Base-by-base conservation (phyloP, 2,329 filamentous ascomycete genomes). In the Pseudophaeomoniella oleicola region DNA sequence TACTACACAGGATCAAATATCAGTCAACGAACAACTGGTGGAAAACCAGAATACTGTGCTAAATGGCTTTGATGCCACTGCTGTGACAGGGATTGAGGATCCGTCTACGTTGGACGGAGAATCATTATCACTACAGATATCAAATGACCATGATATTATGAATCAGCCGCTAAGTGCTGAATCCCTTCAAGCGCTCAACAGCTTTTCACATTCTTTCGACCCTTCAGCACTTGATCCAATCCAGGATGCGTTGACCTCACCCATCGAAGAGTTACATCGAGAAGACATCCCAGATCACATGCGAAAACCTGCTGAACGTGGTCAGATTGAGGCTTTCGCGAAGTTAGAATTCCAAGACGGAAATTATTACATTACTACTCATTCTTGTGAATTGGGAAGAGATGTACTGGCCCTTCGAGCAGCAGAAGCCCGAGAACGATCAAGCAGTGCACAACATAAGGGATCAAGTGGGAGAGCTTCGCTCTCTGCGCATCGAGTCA, bases 291-390 rank as follows among this genome's bases (percentile, higher is more conserved):
- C 32, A 17, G 32, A 34, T 12, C 32, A 16, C 9, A 17, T 34
- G 11, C 14, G 9, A 17, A 19, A 34, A 10, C 10, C 9, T 16
- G 14, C 15, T 4, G 37, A 43, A 40, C 41, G 42, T 22, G 36
- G 43, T 32, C 44, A 48, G 35, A 69, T 75, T 41, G 65, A 70
- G 44, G 74, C 72, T 19, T 78, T 72, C 53, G 75, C 74, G 30
- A 75, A 75, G 50, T 61, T 79, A 33, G 68, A 71, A 47, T 78
- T 79, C 50, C 64, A 71, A 36, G 74, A 79, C 54, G 73, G 74
- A 37, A 71, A 74, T 48, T 78, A 75, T 50, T 77, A 76, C 50
- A 71, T 77, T 57, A 75, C 71, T 43, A 77, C 72, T 4, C 72
- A 72, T 46, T 67, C 70, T 18, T 69, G 78, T 39, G 67, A 73